Evolutionary conservation across 2,329 filamentous ascomycete genomes (phyloP).

Genomic region (Sporothrix pallida): DNA sequence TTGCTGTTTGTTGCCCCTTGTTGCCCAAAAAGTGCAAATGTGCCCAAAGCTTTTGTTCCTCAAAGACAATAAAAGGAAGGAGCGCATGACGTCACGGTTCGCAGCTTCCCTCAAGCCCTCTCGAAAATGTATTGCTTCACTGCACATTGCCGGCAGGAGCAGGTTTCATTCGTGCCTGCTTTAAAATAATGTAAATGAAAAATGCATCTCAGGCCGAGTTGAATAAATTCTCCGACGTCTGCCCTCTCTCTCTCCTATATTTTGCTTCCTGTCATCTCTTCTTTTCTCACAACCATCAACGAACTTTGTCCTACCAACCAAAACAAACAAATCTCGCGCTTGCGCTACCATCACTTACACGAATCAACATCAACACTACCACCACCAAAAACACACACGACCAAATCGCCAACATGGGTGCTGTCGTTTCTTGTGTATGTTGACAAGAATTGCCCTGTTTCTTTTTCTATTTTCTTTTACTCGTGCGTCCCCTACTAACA

Average conservation of each 20-base stretch:
- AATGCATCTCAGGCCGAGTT: neutral
- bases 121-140: neutral
- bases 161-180: neutral
- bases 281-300: neutral
- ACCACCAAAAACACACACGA: neutral
- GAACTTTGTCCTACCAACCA: neutral
- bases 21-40: neutral
- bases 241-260: neutral
- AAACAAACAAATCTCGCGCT: neutral
- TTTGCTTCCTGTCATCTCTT: neutral
- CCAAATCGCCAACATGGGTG: constrained; percentile 69
- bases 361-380: constrained; percentile 17
- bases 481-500: constrained; percentile 4
- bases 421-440: constrained; percentile 82
- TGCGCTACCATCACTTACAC: constrained; percentile 14
- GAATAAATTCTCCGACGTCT: constrained; percentile 18
- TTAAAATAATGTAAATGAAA: neutral
- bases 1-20: constrained; percentile 12
- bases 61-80: neutral
- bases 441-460: neutral
- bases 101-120: neutral
- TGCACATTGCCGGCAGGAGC: neutral
- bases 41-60: neutral
- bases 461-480: neutral
- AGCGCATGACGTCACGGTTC: constrained; percentile 18